Evolutionary conservation across 2,329 filamentous ascomycete species (phyloP), one percentile per base, ranked within the genome.

Genomic region (Cordyceps sp.): DNA sequence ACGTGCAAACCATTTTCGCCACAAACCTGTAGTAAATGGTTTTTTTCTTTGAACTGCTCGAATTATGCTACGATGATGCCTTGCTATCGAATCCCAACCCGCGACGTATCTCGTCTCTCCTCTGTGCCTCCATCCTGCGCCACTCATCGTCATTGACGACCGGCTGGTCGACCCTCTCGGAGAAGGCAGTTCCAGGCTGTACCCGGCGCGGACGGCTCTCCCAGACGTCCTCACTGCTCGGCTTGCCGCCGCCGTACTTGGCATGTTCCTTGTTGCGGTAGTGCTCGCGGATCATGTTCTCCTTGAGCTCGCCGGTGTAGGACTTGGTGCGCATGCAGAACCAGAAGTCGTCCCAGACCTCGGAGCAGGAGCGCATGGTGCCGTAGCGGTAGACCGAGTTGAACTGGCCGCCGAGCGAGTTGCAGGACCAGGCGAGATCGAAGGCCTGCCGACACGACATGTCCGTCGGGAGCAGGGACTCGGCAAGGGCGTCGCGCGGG

Each of bases 321-420:
- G 67, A 66, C 45, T 78, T 75, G 24, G 75, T 76, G 40, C 82
- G 76, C 86, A 96, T 94, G 64, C 90, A 98, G 59, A 94, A 88
- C 81, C 86, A 93, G 57, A 93, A 96, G 54, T 93, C 82, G 38
- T 78, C 70, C 85, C 88, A 94, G 39, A 85, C 76, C 42, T 92
- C 79, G 38, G 65, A 72, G 64, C 90, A 98, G 4, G 70, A 66
- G 28, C 78, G 72, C 46, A 93, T 61, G 26, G 64, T 60, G 38
- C 90, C 90, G 49, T 84, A 78, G 25, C 90, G 79, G 64, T 96
- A 98, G 24, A 96, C 69, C 46, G 84, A 75, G 46, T 81, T 85
- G 64, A 86, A 93, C 53, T 96, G 86, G 1, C 88, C 85, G 33
- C 84, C 86, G 8, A 93, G 64, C 0, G 79, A 84, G 51, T 90